Evolutionary conservation across 768 basidiomycete species (phyloP).

Genomic region (Agaricus subrufescens): DNA sequence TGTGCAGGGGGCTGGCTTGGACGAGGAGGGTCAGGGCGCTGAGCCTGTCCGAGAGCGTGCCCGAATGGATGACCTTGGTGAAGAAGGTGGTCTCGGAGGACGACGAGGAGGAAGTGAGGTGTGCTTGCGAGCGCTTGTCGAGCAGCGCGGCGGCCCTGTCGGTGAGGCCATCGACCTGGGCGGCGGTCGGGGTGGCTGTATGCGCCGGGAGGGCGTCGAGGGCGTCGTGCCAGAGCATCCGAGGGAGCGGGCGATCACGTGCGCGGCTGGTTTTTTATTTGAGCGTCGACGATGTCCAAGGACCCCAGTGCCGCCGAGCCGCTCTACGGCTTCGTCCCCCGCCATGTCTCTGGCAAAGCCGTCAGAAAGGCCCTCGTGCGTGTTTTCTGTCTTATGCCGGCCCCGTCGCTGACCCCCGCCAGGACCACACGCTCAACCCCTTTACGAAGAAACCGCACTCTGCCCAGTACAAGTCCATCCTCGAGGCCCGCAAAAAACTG

Average conservation of each 20-base stretch:
- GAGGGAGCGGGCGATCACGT: background rate
- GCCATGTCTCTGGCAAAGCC: slow-evolving; percentile 62
- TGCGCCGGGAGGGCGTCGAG: slow-evolving; percentile 34
- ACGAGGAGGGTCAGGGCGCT: slow-evolving; percentile 88
- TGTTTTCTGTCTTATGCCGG: slow-evolving; percentile 5
- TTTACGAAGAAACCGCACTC: slow-evolving; percentile 83
- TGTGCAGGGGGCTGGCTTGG: slow-evolving; percentile 84
- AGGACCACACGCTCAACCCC: slow-evolving; percentile 82
- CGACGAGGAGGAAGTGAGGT: slow-evolving; percentile 43
- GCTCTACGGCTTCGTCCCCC: slow-evolving; percentile 68
- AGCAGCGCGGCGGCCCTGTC: slow-evolving; percentile 47
- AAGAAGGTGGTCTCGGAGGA: slow-evolving; percentile 82
- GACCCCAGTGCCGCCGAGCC: slow-evolving; percentile 36
- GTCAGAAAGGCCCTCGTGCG: slow-evolving; percentile 69
- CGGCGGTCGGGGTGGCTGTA: slow-evolving; percentile 28
- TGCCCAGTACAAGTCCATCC: slow-evolving; percentile 78
- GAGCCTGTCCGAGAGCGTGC: slow-evolving; percentile 88
- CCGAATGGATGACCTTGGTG: slow-evolving; percentile 77
- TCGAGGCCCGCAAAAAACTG: slow-evolving; percentile 79
- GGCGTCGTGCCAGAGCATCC: slow-evolving; percentile 47
- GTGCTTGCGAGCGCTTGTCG: slow-evolving; percentile 34
- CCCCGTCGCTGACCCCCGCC: slow-evolving; percentile 1
- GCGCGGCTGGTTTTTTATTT: background rate
- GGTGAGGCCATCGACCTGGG: slow-evolving; percentile 41
- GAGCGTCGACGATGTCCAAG: background rate